Conservation (phyloP, 371 early-diverging fungal genomes). For the Actinomortierella ambigua region DNA sequence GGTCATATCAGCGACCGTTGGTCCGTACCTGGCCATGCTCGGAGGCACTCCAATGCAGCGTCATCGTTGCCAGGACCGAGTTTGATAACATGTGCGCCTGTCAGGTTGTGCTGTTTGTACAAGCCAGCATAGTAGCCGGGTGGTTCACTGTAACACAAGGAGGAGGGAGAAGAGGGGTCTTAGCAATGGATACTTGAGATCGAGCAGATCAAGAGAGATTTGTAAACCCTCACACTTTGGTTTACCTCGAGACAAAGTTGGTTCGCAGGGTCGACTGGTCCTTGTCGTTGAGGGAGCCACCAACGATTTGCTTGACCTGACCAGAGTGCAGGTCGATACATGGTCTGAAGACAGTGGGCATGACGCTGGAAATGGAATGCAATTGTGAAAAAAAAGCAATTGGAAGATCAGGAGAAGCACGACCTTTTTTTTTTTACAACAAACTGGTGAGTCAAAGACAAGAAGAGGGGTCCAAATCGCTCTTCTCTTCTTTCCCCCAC, state of each 20-base stretch:
- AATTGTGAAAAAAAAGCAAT: slow-evolving; percentile 15
- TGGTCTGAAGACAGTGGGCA: slow-evolving; percentile 81
- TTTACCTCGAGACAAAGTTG: slow-evolving; percentile 90
- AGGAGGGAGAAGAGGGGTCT: slow-evolving; percentile 2
- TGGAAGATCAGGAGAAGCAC: too few species aligned
- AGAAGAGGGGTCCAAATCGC: too few species aligned
- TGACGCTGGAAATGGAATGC: background rate
- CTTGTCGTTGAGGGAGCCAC: slow-evolving; percentile 83
- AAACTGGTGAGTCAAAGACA: too few species aligned
- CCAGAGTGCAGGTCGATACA: slow-evolving; percentile 98
- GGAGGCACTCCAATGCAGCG: slow-evolving; percentile 85
- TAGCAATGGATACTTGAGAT: background rate
- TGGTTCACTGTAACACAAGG: slow-evolving; percentile 60
- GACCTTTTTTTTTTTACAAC: too few species aligned
- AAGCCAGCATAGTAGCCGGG: slow-evolving; percentile 82
- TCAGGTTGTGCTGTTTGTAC: slow-evolving; percentile 72
- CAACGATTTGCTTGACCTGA: slow-evolving; percentile 97
- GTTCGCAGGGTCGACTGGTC: slow-evolving; percentile 72
- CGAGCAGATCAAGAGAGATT: background rate
- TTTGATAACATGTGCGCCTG: slow-evolving; percentile 94
- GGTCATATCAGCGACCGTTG: background rate
- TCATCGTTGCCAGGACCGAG: slow-evolving; percentile 89
- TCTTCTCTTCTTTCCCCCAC: too few species aligned
- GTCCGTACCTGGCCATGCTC: slow-evolving; percentile 76
- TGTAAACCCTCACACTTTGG: background rate